phyloP scores from a whole-genome alignment of 2,329 filamentous ascomycete genomes.

The Colletotrichum australisinense region DNA sequence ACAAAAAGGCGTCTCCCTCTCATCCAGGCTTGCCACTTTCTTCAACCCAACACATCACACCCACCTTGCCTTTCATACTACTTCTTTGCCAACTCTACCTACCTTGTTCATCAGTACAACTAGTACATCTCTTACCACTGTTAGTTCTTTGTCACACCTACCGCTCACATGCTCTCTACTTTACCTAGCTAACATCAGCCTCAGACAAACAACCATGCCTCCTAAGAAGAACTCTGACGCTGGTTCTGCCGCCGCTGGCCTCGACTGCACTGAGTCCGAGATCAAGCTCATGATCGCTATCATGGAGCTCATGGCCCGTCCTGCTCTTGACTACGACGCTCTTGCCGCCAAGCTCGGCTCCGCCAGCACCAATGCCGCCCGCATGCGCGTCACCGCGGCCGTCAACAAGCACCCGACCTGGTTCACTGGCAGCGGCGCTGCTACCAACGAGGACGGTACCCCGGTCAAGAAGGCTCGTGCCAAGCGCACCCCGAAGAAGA shows the following conservation, averaged over 20 bases:
- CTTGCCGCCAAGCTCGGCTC: conserved; percentile 11
- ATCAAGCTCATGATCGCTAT: conserved; percentile 4
- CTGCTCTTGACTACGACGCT: neutral
- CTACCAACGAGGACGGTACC: neutral
- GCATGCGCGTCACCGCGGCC: conserved; percentile 7
- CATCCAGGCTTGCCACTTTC: neutral
- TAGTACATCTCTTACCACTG: neutral
- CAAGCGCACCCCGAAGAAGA: neutral
- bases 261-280: neutral
- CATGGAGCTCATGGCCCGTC: neutral
- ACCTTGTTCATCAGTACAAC: neutral
- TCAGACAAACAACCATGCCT: neutral
- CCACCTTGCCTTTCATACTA: neutral
- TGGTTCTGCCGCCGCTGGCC: too few species aligned
- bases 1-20: neutral
- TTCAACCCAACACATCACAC: neutral
- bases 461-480: neutral
- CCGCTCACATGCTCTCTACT: neutral
- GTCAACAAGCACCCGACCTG: neutral
- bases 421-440: neutral
- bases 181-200: neutral
- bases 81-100: neutral
- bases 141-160: neutral
- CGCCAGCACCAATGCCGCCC: conserved; percentile 19
- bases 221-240: neutral